Conservation (phyloP, 345 rosid species). For the Excoecaria cochinchinensis region DNA sequence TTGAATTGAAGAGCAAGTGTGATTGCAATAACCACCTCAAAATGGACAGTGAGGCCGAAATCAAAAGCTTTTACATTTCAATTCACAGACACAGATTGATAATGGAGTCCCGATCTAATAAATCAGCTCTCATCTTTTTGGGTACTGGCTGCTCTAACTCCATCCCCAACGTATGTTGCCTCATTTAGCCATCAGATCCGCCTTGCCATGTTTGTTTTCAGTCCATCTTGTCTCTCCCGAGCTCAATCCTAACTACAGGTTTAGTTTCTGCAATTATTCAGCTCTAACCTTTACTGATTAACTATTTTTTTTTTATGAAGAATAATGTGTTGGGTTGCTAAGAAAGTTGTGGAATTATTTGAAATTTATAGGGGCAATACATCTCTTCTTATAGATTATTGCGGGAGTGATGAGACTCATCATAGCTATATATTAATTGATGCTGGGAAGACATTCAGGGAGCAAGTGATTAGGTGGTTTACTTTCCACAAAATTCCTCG, state of each 20-base stretch:
- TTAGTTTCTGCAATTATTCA: neutral
- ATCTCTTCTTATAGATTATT: conserved; percentile 78
- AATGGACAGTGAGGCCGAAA: too few species aligned
- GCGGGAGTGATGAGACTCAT: conserved; percentile 46
- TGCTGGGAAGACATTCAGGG: conserved; percentile 94
- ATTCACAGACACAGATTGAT: too few species aligned
- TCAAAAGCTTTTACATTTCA: too few species aligned
- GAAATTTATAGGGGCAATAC: conserved; percentile 70
- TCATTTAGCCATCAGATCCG: conserved; percentile 70
- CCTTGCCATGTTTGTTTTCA: conserved; percentile 77
- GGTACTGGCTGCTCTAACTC: conserved; percentile 99
- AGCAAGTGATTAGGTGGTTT: conserved; percentile 97
- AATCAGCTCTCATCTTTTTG: conserved; percentile 79
- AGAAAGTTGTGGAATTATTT: neutral
- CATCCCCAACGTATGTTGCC: conserved; percentile 81
- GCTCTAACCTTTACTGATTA: neutral
- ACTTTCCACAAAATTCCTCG: conserved; percentile 78
- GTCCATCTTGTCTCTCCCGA: conserved; percentile 66
- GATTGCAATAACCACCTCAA: too few species aligned
- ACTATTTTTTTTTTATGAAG: too few species aligned
- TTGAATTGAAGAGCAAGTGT: too few species aligned
- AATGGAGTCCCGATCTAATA: conserved; percentile 3
- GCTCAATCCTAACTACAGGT: conserved; percentile 87
- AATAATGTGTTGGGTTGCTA: neutral
- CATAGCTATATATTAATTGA: conserved; percentile 81